Evolutionary conservation across 768 basidiomycete species (phyloP), one percentile per base, ranked within the genome.

Genomic region (Hygrophorus russula): DNA sequence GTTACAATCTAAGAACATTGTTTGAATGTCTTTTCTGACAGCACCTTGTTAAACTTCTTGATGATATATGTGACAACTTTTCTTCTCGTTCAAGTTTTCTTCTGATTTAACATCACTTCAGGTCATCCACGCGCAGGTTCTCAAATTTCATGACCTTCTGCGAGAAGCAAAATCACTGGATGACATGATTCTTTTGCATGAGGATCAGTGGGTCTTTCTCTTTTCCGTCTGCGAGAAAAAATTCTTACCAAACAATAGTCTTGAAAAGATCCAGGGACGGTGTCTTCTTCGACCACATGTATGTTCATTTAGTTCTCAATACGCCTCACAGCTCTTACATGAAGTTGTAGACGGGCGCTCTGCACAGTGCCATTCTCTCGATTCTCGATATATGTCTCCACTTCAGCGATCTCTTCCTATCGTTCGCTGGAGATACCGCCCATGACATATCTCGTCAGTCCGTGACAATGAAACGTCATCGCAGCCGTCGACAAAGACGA

Each of bases 311-410:
- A 20, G 41, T 47, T 12, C 11, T 19, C 5, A 8, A 37, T 20
- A 48, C 34, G 6, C 30, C 19, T 30, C n/a, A 4, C 42, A 46
- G 27, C 36, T 41, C 40, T 12, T 38, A n/a, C 36, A n/a, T 38
- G 28, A 17, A 17, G 19, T 19, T 29, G 8, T 46, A 88, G 84
- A 79, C 80, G 14, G 66, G 71, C 0, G 68, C 80, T 13, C 62
- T 87, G 6, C 76, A 78, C 52, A 73, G 73, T 48, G 73, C 79
- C 17, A 73, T 90, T 37, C 48, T 82, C 15, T 76, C 78, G 6
- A 71, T 87, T 46, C 65, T 89, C 19, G 84, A 90, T 57, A 78
- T 87, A 67, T 70, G 74, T 30, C 61, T 89, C 3, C 73, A 77
- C 51, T 89, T 89, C 58, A 74, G 71, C 46, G 71, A 76, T 36